Percentiles rank a stretch among this genome's conserved stretches.
Conservation (phyloP, 2,329 filamentous ascomycete genomes). For the Fusarium denticulatum region DNA sequence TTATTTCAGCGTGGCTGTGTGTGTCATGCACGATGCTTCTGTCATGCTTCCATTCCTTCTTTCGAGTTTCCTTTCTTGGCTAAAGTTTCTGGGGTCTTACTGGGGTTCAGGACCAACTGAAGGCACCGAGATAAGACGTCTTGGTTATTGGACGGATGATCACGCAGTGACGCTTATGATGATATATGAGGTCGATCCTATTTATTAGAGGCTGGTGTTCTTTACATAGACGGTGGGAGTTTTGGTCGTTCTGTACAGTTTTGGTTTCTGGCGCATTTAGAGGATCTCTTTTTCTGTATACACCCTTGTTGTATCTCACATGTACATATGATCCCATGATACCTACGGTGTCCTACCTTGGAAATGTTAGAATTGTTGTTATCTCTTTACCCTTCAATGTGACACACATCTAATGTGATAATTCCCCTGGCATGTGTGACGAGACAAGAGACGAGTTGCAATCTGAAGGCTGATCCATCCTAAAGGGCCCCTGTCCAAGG, state of each 20-base stretch:
- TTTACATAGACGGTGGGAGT: slow-evolving; percentile 32
- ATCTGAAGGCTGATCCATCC: background rate
- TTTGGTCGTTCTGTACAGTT: slow-evolving; percentile 7
- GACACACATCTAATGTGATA: slow-evolving; percentile 2
- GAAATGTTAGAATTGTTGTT: background rate
- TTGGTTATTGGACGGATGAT: slow-evolving; percentile 26
- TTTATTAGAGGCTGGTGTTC: slow-evolving; percentile 21
- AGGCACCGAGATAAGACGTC: slow-evolving; percentile 36
- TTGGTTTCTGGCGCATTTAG: slow-evolving; percentile 5
- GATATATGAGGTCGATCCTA: slow-evolving; percentile 28
- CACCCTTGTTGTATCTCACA: slow-evolving; percentile 14
- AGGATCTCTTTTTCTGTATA: slow-evolving; percentile 4
- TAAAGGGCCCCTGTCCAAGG: background rate
- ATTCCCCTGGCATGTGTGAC: slow-evolving; percentile 6
- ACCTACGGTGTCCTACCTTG: background rate
- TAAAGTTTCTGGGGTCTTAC: background rate
- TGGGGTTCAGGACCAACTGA: slow-evolving; percentile 7
- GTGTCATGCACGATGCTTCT: slow-evolving; percentile 32
- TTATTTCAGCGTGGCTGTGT: slow-evolving; percentile 32
- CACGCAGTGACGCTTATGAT: slow-evolving; percentile 34
- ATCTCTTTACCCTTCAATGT: slow-evolving; percentile 13
- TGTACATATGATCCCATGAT: slow-evolving; percentile 4
- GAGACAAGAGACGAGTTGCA: slow-evolving; percentile 12
- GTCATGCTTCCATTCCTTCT: slow-evolving; percentile 36
- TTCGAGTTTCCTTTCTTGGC: slow-evolving; percentile 34